Base-by-base conservation (phyloP, 1,284 basidiomycete species). In the Rhodotorula sp. region DNA sequence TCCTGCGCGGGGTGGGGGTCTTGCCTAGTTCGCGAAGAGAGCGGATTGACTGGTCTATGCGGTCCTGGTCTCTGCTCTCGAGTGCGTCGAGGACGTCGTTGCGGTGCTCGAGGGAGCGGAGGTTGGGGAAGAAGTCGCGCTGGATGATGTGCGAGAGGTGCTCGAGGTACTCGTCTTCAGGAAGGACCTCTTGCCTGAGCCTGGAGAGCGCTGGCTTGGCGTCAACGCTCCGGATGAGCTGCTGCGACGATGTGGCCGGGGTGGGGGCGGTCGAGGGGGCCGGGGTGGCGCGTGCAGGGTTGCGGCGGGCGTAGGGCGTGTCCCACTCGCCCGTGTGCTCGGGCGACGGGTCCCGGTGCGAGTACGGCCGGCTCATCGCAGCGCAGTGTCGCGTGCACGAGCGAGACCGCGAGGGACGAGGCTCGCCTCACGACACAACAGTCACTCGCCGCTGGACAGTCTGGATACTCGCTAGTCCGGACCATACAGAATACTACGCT, bases 91-190 rank as follows among this genome's bases (percentile, higher is more conserved):
- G 39, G 46, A 70, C 93, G 68, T 86, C 86, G 81, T 94, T 92
- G 27, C 91, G 92, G 32, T 91, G 91, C 77, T 94, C 91, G 44
- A 95, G 85, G 77, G 92, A 91, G 32, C 89, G 88, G 21, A 97
- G 87, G 22, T 90, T 91, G 0, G 96, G 96, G 80, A 98, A 99
- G 85, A 98, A 99, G 83, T 98, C 95, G 64, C 97, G 89, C 61
- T 92, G 90, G 80, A 99, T 97, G 80, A 99, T 97, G 62, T 89
- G 87, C 5, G 92, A 93, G n/a, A 99, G 86, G 1, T 91, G 91
- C 64, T 87, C 88, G 1, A 93, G 95, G 81, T 99, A 99, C 79
- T 94, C 92, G 77, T 98, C 94, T 84, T 99, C 96, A 2, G 74
- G 61, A 2, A 76, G 63, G 39, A 76, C 67, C 53, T 76, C 56